Evolutionary conservation across 805 yeast species (phyloP).

Genomic region (Metschnikowia sp.): DNA sequence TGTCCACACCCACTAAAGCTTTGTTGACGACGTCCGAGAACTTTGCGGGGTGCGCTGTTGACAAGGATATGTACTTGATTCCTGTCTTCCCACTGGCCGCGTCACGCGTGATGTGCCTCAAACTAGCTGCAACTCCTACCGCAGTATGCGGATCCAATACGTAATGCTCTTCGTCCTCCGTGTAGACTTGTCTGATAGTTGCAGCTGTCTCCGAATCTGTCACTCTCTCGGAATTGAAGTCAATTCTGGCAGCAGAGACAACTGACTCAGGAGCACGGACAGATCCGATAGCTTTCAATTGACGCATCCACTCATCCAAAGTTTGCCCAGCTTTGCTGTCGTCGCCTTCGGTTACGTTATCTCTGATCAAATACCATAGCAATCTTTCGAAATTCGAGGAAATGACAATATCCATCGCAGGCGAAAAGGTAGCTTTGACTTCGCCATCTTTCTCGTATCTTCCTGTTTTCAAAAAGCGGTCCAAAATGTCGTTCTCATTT

Average conservation of each 20-base stretch:
- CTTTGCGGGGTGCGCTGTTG: constrained; percentile 99
- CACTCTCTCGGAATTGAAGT: constrained; percentile 78
- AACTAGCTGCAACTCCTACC: constrained; percentile 83
- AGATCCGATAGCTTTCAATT: constrained; percentile 72
- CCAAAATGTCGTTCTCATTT: constrained; percentile 90
- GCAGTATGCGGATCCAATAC: constrained; percentile 96
- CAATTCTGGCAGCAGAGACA: constrained; percentile 59
- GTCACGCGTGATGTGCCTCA: constrained; percentile 53
- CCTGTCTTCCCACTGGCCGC: constrained; percentile 34
- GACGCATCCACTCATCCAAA: constrained; percentile 71
- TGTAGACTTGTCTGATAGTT: constrained; percentile 72
- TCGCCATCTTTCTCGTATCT: constrained; percentile 70
- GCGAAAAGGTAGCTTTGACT: constrained; percentile 87
- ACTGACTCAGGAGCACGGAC: constrained; percentile 67
- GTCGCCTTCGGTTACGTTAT: constrained; percentile 51
- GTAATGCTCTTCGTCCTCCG: constrained; percentile 58
- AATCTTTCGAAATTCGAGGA: constrained; percentile 96
- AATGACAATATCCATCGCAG: constrained; percentile 97
- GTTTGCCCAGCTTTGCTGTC: constrained; percentile 69
- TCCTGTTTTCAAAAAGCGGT: constrained; percentile 87
- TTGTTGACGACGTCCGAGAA: constrained; percentile 92
- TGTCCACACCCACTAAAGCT: constrained; percentile 62
- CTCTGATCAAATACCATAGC: constrained; percentile 88
- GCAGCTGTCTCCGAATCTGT: constrained; percentile 72
- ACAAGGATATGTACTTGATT: constrained; percentile 64